These are phyloP conservation scores for Sisymbrium irio DNA, from an alignment of 345 rosid species.

Conservation along the genomic window DNA sequence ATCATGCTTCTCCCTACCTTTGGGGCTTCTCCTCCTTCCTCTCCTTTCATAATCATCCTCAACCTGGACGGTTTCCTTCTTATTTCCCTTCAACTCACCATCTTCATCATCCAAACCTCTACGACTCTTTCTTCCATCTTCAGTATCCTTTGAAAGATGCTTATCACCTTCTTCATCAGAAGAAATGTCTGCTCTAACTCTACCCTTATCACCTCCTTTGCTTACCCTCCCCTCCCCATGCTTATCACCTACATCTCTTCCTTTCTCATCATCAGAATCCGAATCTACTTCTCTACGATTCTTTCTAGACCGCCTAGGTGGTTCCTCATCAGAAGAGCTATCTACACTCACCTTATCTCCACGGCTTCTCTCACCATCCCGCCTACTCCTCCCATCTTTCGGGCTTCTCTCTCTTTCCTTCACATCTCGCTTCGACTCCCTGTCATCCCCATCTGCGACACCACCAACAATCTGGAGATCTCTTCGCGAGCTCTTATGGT, in stretches of 20 bases:
- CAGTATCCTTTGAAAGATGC: neutral
- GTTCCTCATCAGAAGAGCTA: conserved; percentile 28
- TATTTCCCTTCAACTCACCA: neutral
- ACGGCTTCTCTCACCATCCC: conserved; percentile 3
- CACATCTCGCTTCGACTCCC: neutral
- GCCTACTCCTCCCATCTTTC: no score
- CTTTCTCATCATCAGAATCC: conserved; percentile 25
- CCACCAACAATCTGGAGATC: conserved; percentile 17
- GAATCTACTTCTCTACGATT: conserved; percentile 4
- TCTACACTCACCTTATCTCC: conserved; percentile 14
- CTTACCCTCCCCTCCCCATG: conserved; percentile 7
- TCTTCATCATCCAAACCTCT: conserved; percentile 16
- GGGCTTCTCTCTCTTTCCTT: conserved; percentile 8
- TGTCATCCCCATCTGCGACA: neutral
- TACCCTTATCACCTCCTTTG: conserved; percentile 6
- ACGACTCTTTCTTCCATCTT: conserved; percentile 3
- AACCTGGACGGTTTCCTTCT: neutral
- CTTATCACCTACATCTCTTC: neutral
- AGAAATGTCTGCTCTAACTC: conserved; percentile 21
- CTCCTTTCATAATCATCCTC: neutral
- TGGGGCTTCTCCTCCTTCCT: conserved; percentile 15
- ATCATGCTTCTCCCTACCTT: conserved; percentile 15
- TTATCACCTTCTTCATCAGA: conserved; percentile 25
- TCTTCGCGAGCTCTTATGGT: conserved; percentile 20
- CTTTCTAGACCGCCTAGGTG: conserved; percentile 1